Percentiles rank a stretch among this genome's conserved stretches.
Evolutionary conservation across 2,329 filamentous ascomycete species (phyloP).

Genomic region (Moelleriella libera): DNA sequence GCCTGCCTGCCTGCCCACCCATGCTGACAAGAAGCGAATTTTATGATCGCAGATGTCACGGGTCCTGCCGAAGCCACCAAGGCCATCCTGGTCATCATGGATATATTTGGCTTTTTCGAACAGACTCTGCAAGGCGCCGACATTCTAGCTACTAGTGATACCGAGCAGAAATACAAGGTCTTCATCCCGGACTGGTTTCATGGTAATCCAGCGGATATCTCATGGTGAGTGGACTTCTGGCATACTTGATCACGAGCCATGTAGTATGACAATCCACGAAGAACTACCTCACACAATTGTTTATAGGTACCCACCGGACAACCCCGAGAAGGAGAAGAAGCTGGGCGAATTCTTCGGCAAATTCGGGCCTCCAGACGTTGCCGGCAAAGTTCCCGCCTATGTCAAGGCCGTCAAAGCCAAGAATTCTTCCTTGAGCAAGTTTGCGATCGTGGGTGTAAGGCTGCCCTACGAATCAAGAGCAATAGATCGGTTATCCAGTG

Average conservation of each 20-base stretch:
- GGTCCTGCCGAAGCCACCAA: constrained; percentile 34
- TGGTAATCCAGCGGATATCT: constrained; percentile 48
- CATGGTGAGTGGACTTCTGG: constrained; percentile 24
- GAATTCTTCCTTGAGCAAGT: constrained; percentile 40
- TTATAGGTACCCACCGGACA: constrained; percentile 46
- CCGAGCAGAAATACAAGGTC: constrained; percentile 60
- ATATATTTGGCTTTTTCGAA: constrained; percentile 58
- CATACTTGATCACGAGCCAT: too few relatives aligned
- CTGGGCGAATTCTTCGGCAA: constrained; percentile 44
- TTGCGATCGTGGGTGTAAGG: constrained; percentile 46
- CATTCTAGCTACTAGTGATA: constrained; percentile 41
- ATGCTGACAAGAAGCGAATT: neutral
- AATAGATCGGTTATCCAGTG: neutral
- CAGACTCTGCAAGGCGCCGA: constrained; percentile 60
- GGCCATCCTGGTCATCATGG: constrained; percentile 48
- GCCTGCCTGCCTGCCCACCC: too few relatives aligned
- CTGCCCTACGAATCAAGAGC: neutral
- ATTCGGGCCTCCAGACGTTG: constrained; percentile 31
- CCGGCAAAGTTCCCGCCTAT: constrained; percentile 37
- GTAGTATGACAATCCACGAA: too few relatives aligned
- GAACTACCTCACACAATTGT: neutral
- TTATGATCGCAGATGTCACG: constrained; percentile 24
- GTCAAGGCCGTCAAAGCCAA: constrained; percentile 36
- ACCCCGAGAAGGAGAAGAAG: constrained; percentile 45
- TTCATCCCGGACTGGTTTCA: constrained; percentile 90